These are phyloP conservation scores for Triglochin maritima DNA, from an alignment of 106 monocot genomes.

Conservation along the genomic window DNA sequence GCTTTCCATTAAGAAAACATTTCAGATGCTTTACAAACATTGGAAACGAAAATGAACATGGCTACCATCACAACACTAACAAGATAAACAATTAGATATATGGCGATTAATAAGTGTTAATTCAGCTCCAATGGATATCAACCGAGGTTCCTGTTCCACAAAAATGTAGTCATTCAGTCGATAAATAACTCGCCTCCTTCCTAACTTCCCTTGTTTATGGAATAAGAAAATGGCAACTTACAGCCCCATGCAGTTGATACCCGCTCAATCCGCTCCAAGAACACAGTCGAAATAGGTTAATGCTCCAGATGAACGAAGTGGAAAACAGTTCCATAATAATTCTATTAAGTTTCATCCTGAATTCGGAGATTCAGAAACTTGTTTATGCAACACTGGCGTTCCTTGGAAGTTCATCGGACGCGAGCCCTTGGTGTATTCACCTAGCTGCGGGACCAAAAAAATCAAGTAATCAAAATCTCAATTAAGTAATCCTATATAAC, in stretches of 20 bases:
- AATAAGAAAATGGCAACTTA: neutral
- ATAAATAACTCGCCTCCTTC: neutral
- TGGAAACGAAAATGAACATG: neutral
- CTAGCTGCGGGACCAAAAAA: conserved; percentile 2
- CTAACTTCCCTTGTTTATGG: neutral
- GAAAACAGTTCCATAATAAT: neutral
- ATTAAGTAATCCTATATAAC: neutral
- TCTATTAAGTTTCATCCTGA: neutral
- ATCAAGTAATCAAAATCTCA: neutral
- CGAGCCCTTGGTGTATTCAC: conserved; percentile 7
- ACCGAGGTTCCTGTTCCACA: neutral
- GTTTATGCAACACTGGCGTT: conserved; percentile 8
- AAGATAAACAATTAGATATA: neutral
- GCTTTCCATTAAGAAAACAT: neutral
- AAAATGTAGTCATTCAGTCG: neutral
- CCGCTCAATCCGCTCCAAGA: conserved; percentile 2
- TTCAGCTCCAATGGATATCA: neutral
- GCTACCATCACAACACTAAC: neutral
- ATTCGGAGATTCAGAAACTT: neutral
- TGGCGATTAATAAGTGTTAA: neutral
- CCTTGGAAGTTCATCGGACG: conserved; percentile 13
- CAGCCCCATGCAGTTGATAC: neutral
- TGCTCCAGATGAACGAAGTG: neutral
- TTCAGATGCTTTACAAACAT: neutral
- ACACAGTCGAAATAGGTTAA: neutral